Conservation (phyloP, 192 early-diverging fungal genomes). For the Coemansia sp. region DNA sequence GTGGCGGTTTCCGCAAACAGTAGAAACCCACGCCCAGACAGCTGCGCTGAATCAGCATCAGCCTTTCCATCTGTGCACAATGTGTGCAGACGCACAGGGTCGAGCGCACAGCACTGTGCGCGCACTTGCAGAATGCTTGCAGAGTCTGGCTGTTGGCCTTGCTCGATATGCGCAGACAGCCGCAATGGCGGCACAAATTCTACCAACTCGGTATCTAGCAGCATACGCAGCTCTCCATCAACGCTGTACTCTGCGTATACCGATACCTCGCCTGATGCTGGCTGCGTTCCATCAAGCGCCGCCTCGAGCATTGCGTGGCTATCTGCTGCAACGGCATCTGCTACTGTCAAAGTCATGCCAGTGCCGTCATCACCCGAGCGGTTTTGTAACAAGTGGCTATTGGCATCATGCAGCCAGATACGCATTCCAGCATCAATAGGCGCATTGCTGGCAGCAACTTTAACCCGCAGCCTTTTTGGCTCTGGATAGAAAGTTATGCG, state of each 20-base stretch:
- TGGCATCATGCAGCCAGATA: slow-evolving; percentile 24
- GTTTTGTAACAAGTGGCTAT: slow-evolving; percentile 1
- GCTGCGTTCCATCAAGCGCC: slow-evolving; percentile 3
- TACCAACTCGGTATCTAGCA: slow-evolving; percentile 9
- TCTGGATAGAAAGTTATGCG: neutral
- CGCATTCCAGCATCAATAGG: slow-evolving; percentile 17
- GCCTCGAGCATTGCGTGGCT: neutral
- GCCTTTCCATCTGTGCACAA: neutral
- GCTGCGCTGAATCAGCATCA: neutral
- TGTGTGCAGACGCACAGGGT: slow-evolving; percentile 7
- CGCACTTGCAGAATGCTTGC: slow-evolving; percentile 9
- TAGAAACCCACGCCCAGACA: slow-evolving; percentile 13
- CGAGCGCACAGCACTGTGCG: slow-evolving; percentile 11
- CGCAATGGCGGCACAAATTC: slow-evolving; percentile 20
- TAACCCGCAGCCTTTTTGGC: slow-evolving; percentile 13
- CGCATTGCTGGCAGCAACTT: neutral
- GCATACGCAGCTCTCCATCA: slow-evolving; percentile 7
- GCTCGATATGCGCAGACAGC: slow-evolving; percentile 4
- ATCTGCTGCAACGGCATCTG: slow-evolving; percentile 5
- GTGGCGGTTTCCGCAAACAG: slow-evolving; percentile 19
- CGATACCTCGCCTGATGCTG: slow-evolving; percentile 2
- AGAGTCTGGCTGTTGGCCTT: neutral
- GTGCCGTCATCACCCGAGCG: neutral
- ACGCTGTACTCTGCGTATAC: slow-evolving; percentile 19
- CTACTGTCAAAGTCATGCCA: slow-evolving; percentile 17